A percentile compares a stretch with the other conserved stretches of the same genome.
phyloP scores from a whole-genome alignment of 176 grass and related monocot species.

The Typha latifolia region DNA sequence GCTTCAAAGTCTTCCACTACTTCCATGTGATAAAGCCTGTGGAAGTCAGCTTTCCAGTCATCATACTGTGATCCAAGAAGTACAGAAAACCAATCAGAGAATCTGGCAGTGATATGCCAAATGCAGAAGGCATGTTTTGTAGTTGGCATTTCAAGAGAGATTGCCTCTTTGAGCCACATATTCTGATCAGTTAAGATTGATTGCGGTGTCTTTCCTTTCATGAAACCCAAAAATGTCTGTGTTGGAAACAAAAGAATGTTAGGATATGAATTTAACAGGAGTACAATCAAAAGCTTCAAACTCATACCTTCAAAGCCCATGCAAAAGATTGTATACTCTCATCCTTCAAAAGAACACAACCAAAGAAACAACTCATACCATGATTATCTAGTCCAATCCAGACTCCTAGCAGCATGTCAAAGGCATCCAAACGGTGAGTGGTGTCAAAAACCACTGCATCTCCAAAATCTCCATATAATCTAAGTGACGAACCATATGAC shows the following conservation, averaged over 20 bases:
- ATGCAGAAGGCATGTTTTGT: constrained; percentile 3
- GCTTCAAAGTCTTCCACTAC: not conserved
- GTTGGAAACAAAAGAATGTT: no score
- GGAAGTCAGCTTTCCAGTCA: constrained; percentile 1
- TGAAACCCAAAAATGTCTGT: not conserved
- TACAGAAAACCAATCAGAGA: constrained; percentile 7
- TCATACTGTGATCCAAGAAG: constrained; percentile 1
- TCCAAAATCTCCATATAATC: not conserved
- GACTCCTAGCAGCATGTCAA: not conserved
- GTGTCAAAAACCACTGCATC: constrained; percentile 6
- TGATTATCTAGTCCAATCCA: constrained; percentile 6
- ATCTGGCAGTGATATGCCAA: constrained; percentile 7
- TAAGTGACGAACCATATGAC: not conserved
- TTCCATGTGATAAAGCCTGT: not conserved
- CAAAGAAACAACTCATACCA: constrained; percentile 1
- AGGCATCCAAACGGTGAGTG: not conserved
- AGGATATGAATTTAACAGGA: not conserved
- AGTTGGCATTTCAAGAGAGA: not conserved
- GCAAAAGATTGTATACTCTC: not conserved
- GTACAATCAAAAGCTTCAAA: not conserved
- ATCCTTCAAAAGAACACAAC: not conserved
- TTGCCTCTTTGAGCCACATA: constrained; percentile 6
- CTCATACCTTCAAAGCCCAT: constrained; percentile 5
- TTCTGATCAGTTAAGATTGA: constrained; percentile 3
- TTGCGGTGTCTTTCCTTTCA: constrained; percentile 1